phyloP scores from a whole-genome alignment of 306 rosid species.

The Styphnolobium japonicum region DNA sequence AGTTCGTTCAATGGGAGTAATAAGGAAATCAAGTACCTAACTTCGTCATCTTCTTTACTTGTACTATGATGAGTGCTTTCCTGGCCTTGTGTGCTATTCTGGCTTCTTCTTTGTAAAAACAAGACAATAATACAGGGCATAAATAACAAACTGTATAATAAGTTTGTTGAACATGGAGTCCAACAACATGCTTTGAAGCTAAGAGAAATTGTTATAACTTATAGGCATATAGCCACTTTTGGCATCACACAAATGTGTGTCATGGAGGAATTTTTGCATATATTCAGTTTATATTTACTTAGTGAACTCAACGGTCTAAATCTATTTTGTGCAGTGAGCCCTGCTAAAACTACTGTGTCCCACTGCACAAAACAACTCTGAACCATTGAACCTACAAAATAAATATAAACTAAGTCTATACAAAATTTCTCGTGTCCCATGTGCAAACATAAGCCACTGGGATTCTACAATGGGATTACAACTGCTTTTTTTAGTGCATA shows the following conservation, averaged over 20 bases:
- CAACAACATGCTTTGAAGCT: not conserved
- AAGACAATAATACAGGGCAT: not conserved
- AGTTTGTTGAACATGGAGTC: not conserved
- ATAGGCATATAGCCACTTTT: too few relatives aligned
- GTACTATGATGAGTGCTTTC: not conserved
- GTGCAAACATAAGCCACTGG: not conserved
- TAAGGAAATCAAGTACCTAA: not conserved
- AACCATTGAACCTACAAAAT: not conserved
- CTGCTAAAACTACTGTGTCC: not conserved
- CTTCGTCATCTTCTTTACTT: not conserved
- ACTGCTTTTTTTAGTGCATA: not conserved
- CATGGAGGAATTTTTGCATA: not conserved
- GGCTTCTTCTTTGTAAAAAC: not conserved
- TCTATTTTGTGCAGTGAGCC: not conserved
- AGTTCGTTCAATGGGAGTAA: not conserved
- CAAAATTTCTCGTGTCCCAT: not conserved
- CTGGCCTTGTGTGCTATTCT: not conserved
- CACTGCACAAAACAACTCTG: not conserved
- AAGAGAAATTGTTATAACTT: not conserved
- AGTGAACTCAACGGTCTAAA: not conserved
- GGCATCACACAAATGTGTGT: not conserved
- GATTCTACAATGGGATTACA: not conserved
- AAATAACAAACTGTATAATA: not conserved
- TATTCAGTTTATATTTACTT: not conserved
- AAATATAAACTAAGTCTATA: not conserved